A percentile compares a stretch with the other conserved stretches of the same genome.
phyloP scores from a whole-genome alignment of 2,329 filamentous ascomycete genomes.

The Monosporascus sp. region DNA sequence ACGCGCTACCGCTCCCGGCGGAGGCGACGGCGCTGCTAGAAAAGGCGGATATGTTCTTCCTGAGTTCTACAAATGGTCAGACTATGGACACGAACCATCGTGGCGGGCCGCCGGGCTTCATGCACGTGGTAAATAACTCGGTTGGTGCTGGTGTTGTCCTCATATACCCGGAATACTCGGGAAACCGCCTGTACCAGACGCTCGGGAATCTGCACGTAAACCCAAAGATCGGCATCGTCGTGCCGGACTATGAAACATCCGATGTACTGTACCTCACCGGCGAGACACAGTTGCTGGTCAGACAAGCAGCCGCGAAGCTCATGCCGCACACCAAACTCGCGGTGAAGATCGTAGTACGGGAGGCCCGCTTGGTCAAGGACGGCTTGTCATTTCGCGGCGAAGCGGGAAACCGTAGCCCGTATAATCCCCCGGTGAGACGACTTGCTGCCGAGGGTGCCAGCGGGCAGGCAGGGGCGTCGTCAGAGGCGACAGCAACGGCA shows the following conservation, averaged over 20 bases:
- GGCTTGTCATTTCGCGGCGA: constrained; percentile 65
- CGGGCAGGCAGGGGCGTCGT: not conserved
- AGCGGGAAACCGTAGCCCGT: constrained; percentile 60
- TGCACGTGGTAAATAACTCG: constrained; percentile 59
- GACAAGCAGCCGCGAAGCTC: constrained; percentile 53
- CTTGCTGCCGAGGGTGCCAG: constrained; percentile 52
- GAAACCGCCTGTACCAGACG: constrained; percentile 79
- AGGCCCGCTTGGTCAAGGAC: constrained; percentile 56
- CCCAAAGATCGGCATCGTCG: constrained; percentile 61
- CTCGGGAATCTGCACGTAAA: constrained; percentile 69
- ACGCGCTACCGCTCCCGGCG: constrained; percentile 38
- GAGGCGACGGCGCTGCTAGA: constrained; percentile 55
- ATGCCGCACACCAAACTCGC: constrained; percentile 69
- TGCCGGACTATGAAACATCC: constrained; percentile 70
- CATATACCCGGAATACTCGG: constrained; percentile 78
- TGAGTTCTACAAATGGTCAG: constrained; percentile 49
- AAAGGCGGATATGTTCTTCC: constrained; percentile 70
- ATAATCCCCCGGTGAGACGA: constrained; percentile 69
- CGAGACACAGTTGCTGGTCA: constrained; percentile 59
- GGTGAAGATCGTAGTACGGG: constrained; percentile 59
- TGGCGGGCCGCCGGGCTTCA: constrained; percentile 69
- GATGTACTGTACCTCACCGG: constrained; percentile 73
- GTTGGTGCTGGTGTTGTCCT: constrained; percentile 38
- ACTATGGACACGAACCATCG: constrained; percentile 84
- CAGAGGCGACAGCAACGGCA: constrained; percentile 34